A percentile compares a stretch with the other conserved stretches of the same genome.
phyloP scores from a whole-genome alignment of 129 eudicot genomes.

The Flaveria trinervia region DNA sequence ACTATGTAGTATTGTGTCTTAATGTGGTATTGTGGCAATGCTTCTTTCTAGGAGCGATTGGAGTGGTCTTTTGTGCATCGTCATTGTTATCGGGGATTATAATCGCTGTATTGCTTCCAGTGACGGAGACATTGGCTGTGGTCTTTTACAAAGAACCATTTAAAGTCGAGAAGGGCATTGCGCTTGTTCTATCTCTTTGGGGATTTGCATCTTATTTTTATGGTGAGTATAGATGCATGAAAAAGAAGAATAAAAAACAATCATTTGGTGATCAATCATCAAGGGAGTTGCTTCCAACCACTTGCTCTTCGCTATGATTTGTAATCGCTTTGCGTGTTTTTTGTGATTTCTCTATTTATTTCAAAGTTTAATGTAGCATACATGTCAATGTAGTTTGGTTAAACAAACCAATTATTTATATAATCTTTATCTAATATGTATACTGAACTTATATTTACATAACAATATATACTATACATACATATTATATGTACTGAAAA shows the following conservation, averaged over 20 bases:
- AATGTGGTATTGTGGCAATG: conserved; percentile 45
- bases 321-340: conserved; percentile 15
- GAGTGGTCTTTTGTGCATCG: conserved; percentile 47
- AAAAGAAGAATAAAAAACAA: conserved; percentile 12
- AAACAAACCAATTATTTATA: too few species aligned
- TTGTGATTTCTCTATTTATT: neutral
- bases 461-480: too few species aligned
- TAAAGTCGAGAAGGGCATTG: conserved; percentile 46
- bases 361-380: neutral
- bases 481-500: too few species aligned
- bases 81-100: conserved; percentile 47
- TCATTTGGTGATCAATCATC: conserved; percentile 28
- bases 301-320: conserved; percentile 28
- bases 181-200: conserved; percentile 62
- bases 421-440: too few species aligned
- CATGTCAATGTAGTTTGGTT: neutral
- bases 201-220: conserved; percentile 55
- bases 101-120: conserved; percentile 45
- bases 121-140: conserved; percentile 45
- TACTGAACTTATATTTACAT: too few species aligned
- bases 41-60: conserved; percentile 52
- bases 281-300: conserved; percentile 23
- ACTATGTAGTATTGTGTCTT: conserved; percentile 34
- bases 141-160: conserved; percentile 46
- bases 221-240: conserved; percentile 42